Percentiles rank a stretch among this genome's conserved stretches.
Conservation (phyloP, 2,329 filamentous ascomycete genomes). For the Hypocreales sp. region DNA sequence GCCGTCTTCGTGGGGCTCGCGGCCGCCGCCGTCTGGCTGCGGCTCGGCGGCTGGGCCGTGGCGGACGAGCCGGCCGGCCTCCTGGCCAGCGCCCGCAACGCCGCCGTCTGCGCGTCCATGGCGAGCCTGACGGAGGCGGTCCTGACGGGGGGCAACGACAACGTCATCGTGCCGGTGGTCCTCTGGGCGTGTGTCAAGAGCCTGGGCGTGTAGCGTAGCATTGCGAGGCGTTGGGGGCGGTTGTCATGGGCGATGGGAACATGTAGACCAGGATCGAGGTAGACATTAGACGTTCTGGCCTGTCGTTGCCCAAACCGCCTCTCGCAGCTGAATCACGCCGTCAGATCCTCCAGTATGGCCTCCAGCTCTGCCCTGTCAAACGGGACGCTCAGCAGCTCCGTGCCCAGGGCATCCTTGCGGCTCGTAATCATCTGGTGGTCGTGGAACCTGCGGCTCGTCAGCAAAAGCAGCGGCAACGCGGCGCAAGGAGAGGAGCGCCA, state of each 20-base stretch:
- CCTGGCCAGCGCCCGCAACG: slow-evolving; percentile 40
- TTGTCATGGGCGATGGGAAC: too few species aligned
- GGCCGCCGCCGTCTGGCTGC: slow-evolving; percentile 57
- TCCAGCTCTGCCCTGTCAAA: slow-evolving; percentile 83
- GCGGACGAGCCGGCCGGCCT: slow-evolving; percentile 21
- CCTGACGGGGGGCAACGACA: slow-evolving; percentile 92
- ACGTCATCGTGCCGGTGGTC: slow-evolving; percentile 88
- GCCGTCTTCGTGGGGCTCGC: slow-evolving; percentile 67
- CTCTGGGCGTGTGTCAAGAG: slow-evolving; percentile 87
- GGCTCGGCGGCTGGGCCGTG: slow-evolving; percentile 59
- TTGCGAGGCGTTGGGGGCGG: background rate
- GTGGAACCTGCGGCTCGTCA: slow-evolving; percentile 50
- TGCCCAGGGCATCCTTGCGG: slow-evolving; percentile 70
- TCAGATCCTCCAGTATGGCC: slow-evolving; percentile 63
- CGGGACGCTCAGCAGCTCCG: slow-evolving; percentile 72
- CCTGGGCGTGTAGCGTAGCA: slow-evolving; percentile 33
- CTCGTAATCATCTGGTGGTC: slow-evolving; percentile 96
- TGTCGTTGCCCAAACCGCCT: too few species aligned
- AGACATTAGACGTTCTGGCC: too few species aligned
- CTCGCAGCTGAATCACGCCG: too few species aligned
- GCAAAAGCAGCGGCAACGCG: slow-evolving; percentile 1
- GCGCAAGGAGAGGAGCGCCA: slow-evolving; percentile 5
- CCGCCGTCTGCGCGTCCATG: slow-evolving; percentile 55
- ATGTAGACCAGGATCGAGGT: too few species aligned
- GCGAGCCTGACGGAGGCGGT: slow-evolving; percentile 91